A percentile compares a stretch with the other conserved stretches of the same genome.
These are phyloP conservation scores for Rhodotorula toruloides DNA, from an alignment of 768 basidiomycete species.

Conservation along the genomic window DNA sequence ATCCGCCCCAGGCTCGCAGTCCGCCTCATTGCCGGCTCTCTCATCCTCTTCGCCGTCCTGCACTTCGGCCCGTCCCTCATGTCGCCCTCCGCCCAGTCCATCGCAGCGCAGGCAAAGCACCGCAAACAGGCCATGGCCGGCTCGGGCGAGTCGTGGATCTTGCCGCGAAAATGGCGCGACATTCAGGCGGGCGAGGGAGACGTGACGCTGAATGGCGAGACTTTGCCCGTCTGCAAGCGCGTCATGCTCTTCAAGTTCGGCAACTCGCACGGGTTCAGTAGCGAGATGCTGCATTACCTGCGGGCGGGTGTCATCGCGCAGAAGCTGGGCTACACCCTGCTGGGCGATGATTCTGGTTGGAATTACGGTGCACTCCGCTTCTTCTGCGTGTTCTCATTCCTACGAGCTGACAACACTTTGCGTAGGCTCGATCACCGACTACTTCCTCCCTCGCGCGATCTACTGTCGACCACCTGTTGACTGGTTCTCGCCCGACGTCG, in stretches of 20 bases:
- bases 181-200: conserved; percentile 11
- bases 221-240: conserved; percentile 28
- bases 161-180: conserved; percentile 31
- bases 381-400: no score
- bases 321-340: conserved; percentile 36
- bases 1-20: conserved; percentile 7
- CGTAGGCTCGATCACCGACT: no score
- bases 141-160: conserved; percentile 26
- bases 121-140: conserved; percentile 14
- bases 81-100: neutral
- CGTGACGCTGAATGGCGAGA: conserved; percentile 16
- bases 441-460: conserved; percentile 33
- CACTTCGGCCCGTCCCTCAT: conserved; percentile 10
- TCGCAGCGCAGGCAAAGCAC: neutral
- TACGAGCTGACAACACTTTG: no score
- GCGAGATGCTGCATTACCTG: conserved; percentile 31
- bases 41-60: conserved; percentile 23
- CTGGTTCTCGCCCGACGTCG: conserved; percentile 24
- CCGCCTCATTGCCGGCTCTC: conserved; percentile 2
- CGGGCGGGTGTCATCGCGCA: conserved; percentile 23
- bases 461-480: conserved; percentile 32
- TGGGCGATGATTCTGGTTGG: conserved; percentile 33
- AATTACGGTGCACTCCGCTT: conserved; percentile 32
- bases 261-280: conserved; percentile 26
- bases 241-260: conserved; percentile 31